phyloP scores from a whole-genome alignment of 2,329 filamentous ascomycete genomes.

The Colletotrichum lindemuthianum region DNA sequence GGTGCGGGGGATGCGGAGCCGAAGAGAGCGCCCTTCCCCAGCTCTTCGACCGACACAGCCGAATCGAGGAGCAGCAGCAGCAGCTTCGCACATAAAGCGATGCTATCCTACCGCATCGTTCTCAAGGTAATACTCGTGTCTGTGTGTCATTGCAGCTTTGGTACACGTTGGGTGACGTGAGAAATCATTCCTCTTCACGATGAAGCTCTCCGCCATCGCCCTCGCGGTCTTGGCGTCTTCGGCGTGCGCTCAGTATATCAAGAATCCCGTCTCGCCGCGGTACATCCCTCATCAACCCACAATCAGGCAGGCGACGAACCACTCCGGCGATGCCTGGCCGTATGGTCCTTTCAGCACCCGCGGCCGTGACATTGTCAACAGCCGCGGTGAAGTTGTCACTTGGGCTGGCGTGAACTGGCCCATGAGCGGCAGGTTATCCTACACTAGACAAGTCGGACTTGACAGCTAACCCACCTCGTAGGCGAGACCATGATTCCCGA shows the following conservation, averaged over 20 bases:
- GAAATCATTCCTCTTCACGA: slow-evolving; percentile 3
- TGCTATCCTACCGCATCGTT: background rate
- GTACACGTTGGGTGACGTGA: slow-evolving; percentile 12
- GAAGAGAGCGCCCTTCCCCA: background rate
- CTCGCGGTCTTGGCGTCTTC: slow-evolving; percentile 26
- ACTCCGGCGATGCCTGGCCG: slow-evolving; percentile 38
- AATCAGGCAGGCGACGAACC: slow-evolving; percentile 23
- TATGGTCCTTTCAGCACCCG: slow-evolving; percentile 51
- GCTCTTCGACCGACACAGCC: background rate
- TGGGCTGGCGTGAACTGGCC: slow-evolving; percentile 64
- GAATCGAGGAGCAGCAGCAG: background rate
- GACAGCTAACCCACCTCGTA: slow-evolving; percentile 63
- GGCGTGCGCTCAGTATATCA: slow-evolving; percentile 28
- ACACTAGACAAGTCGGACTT: slow-evolving; percentile 42
- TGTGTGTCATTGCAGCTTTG: slow-evolving; percentile 9
- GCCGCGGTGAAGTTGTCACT: slow-evolving; percentile 48
- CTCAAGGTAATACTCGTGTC: slow-evolving; percentile 1
- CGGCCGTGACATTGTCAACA: slow-evolving; percentile 51
- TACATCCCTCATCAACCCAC: slow-evolving; percentile 4
- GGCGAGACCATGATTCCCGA: slow-evolving; percentile 68
- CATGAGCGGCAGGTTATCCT: slow-evolving; percentile 64
- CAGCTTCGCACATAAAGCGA: background rate
- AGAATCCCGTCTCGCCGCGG: slow-evolving; percentile 12
- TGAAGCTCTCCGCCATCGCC: slow-evolving; percentile 24
- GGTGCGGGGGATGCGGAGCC: slow-evolving; percentile 33